Conservation (phyloP, 169 alveolate genomes). For the Toxoplasma gondii region DNA sequence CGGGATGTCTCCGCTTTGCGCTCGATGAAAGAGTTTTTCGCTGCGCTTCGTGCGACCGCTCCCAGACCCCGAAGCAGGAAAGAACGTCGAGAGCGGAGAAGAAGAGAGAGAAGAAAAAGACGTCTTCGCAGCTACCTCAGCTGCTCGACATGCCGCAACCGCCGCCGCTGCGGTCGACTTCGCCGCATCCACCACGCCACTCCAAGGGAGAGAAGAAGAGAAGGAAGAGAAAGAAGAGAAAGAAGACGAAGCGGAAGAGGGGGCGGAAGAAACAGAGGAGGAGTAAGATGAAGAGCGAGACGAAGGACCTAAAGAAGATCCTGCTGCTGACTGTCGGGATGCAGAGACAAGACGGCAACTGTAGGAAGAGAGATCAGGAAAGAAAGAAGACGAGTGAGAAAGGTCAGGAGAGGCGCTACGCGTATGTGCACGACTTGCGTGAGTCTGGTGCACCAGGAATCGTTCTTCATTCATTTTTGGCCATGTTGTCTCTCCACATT, state of each 20-base stretch:
- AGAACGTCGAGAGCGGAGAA: background rate
- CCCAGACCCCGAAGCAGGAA: background rate
- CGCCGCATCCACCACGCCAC: background rate
- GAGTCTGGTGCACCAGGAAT: background rate
- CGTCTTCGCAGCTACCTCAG: background rate
- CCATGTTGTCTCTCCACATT: background rate
- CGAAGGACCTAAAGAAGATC: background rate
- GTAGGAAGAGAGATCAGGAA: background rate
- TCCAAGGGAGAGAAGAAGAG: background rate
- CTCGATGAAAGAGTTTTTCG: background rate
- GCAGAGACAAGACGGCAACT: background rate
- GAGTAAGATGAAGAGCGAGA: background rate
- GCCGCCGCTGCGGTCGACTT: background rate
- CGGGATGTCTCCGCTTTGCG: background rate
- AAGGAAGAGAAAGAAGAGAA: background rate
- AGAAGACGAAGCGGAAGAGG: background rate
- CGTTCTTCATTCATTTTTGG: background rate
- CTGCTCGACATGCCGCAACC: background rate
- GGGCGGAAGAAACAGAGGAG: background rate
- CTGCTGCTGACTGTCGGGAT: background rate
- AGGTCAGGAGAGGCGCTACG: background rate
- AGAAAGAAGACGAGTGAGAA: background rate
- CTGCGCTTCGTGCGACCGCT: background rate
- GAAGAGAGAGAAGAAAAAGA: background rate
- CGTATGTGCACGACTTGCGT: background rate